Evolutionary conservation across 768 basidiomycete genomes (phyloP).

Genomic region (Podaxis sp.): DNA sequence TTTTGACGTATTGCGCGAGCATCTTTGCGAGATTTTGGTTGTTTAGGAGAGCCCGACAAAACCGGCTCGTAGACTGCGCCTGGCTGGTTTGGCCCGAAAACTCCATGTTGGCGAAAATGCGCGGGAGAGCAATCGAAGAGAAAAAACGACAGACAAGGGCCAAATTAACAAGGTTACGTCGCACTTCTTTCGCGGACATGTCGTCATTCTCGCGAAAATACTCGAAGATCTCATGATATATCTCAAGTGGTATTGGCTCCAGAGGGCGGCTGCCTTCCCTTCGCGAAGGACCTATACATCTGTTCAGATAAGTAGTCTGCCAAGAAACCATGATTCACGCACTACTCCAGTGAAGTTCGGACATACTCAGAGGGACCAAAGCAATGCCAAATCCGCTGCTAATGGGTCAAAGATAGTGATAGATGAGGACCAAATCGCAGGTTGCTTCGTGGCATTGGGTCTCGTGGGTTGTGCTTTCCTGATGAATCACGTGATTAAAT

Average conservation of each 20-base stretch:
- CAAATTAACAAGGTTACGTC: conserved; percentile 23
- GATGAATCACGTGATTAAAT: too few species aligned
- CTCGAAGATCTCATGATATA: conserved; percentile 39
- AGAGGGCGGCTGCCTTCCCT: conserved; percentile 9
- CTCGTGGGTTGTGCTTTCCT: too few species aligned
- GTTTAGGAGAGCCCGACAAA: conserved; percentile 24
- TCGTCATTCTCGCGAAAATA: conserved; percentile 20
- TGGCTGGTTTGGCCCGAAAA: conserved; percentile 14
- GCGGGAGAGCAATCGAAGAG: conserved; percentile 31
- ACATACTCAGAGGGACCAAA: neutral
- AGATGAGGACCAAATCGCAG: too few species aligned
- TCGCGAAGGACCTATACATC: conserved; percentile 17
- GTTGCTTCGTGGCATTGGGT: too few species aligned
- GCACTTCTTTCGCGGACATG: conserved; percentile 15
- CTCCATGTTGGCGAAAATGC: conserved; percentile 31
- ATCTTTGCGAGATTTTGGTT: conserved; percentile 22
- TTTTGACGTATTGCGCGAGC: conserved; percentile 25
- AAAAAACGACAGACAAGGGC: conserved; percentile 42
- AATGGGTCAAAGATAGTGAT: too few species aligned
- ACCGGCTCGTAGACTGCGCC: conserved; percentile 10
- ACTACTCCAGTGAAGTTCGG: conserved; percentile 3
- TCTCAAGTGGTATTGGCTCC: conserved; percentile 36
- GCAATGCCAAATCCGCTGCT: too few species aligned
- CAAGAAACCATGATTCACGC: neutral
- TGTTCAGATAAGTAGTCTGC: neutral